These are phyloP conservation scores for Austroboletus rostrupii DNA, from an alignment of 1,284 basidiomycete species.

Conservation along the genomic window DNA sequence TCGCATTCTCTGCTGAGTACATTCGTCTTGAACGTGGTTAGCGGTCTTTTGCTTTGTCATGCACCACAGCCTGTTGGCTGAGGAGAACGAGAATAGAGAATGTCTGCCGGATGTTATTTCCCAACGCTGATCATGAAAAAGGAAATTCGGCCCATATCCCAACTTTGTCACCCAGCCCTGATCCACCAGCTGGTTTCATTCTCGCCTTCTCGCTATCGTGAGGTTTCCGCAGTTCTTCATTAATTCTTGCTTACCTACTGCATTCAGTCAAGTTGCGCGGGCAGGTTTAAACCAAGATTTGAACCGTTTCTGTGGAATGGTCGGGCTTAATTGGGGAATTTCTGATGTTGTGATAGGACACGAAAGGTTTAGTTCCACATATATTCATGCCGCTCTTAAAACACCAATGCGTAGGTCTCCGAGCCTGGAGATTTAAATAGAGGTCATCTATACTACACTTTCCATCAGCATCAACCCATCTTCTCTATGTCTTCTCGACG, in stretches of 20 bases:
- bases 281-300: conserved; percentile 7
- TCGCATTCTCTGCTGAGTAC: conserved; percentile 16
- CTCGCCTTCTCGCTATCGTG: conserved; percentile 28
- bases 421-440: conserved; percentile 21
- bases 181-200: conserved; percentile 29
- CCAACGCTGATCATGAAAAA: conserved; percentile 29
- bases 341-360: conserved; percentile 14
- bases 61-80: conserved; percentile 1
- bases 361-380: conserved; percentile 3
- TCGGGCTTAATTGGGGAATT: conserved; percentile 14
- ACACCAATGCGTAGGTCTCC: conserved; percentile 8
- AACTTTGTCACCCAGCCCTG: conserved; percentile 27
- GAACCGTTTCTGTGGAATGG: conserved; percentile 14
- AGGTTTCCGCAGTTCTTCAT: conserved; percentile 29
- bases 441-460: not conserved
- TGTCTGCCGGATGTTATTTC: conserved; percentile 6
- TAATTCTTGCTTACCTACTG: conserved; percentile 19
- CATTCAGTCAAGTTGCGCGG: conserved; percentile 14
- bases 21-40: conserved; percentile 11
- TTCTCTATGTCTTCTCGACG: conserved; percentile 14
- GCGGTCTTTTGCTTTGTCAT: conserved; percentile 6
- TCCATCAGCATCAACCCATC: conserved; percentile 7
- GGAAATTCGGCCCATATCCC: conserved; percentile 18
- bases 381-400: conserved; percentile 10
- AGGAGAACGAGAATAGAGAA: not conserved